Evolutionary conservation across 2,329 filamentous ascomycete genomes (phyloP).

Genomic region (Diaporthe citriasiana): DNA sequence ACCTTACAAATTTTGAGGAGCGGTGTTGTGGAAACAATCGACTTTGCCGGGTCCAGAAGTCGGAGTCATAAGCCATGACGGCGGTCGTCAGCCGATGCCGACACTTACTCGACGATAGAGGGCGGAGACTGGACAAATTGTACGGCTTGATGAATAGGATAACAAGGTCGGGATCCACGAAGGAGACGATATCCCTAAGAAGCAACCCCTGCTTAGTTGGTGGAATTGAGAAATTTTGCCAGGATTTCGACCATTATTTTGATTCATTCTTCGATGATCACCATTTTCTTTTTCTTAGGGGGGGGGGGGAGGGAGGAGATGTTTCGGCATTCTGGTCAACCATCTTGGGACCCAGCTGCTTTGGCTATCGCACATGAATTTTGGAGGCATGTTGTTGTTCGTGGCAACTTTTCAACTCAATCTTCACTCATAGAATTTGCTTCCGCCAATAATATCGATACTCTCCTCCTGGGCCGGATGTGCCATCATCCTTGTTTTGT

Average conservation of each 20-base stretch:
- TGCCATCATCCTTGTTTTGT: neutral
- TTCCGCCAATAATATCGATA: neutral
- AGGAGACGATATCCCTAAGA: no score
- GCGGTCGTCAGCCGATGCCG: neutral
- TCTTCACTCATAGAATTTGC: neutral
- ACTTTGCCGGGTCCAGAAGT: neutral
- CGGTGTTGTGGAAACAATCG: neutral
- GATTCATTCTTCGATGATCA: neutral
- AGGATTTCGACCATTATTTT: no score
- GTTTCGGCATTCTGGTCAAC: neutral
- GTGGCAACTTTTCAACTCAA: neutral
- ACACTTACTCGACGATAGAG: neutral
- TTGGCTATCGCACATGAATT: neutral
- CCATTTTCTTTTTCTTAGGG: neutral
- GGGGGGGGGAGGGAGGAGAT: no score
- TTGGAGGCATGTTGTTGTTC: neutral
- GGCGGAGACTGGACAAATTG: neutral
- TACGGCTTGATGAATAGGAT: neutral
- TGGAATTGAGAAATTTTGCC: neutral
- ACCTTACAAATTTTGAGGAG: no score
- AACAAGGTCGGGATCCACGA: neutral
- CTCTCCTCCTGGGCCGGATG: neutral
- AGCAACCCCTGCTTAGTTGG: neutral
- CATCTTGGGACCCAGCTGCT: neutral
- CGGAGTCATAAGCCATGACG: neutral